A percentile compares a stretch with the other conserved stretches of the same genome.
phyloP scores from a whole-genome alignment of 73 alveolate genomes.

The Effrenium voratum region DNA sequence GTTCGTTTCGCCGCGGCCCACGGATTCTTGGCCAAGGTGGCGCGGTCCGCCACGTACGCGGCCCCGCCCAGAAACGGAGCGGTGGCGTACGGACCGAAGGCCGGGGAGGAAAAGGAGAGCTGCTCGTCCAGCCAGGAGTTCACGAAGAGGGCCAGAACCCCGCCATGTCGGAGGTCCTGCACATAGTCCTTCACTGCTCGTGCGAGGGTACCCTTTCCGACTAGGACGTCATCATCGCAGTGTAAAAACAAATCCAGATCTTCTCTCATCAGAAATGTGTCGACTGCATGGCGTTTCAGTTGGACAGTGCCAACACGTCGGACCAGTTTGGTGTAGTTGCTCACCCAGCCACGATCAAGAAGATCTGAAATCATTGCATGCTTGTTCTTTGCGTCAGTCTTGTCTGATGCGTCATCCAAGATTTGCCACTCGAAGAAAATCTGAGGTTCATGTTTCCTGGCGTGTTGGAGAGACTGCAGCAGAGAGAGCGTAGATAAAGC shows the following conservation, averaged over 20 bases:
- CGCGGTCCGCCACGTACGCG: slow-evolving; percentile 13
- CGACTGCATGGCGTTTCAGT: slow-evolving; percentile 1
- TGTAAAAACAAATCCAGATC: slow-evolving; percentile 41
- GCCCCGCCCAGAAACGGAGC: slow-evolving; percentile 82
- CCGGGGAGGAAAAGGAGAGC: slow-evolving; percentile 8
- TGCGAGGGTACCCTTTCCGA: background rate
- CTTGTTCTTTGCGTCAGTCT: background rate
- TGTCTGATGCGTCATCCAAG: slow-evolving; percentile 22
- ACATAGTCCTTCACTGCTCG: slow-evolving; percentile 30
- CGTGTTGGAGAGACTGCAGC: slow-evolving; percentile 44
- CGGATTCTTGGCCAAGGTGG: slow-evolving; percentile 16
- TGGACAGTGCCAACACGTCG: slow-evolving; percentile 42
- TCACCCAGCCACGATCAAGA: background rate
- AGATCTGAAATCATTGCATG: slow-evolving; percentile 19
- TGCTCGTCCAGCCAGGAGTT: slow-evolving; percentile 72
- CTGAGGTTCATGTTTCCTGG: background rate
- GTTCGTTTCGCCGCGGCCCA: background rate
- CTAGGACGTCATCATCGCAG: slow-evolving; percentile 59
- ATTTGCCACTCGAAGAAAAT: slow-evolving; percentile 23
- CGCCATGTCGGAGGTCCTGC: slow-evolving; percentile 5
- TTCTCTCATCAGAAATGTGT: background rate
- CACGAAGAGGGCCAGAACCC: slow-evolving; percentile 64
- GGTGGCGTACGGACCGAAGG: slow-evolving; percentile 35
- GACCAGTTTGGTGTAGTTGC: slow-evolving; percentile 15
- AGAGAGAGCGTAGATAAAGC: slow-evolving; percentile 41